phyloP scores from a whole-genome alignment of 2,329 filamentous ascomycete species.

The Mollisia scopiformis region DNA sequence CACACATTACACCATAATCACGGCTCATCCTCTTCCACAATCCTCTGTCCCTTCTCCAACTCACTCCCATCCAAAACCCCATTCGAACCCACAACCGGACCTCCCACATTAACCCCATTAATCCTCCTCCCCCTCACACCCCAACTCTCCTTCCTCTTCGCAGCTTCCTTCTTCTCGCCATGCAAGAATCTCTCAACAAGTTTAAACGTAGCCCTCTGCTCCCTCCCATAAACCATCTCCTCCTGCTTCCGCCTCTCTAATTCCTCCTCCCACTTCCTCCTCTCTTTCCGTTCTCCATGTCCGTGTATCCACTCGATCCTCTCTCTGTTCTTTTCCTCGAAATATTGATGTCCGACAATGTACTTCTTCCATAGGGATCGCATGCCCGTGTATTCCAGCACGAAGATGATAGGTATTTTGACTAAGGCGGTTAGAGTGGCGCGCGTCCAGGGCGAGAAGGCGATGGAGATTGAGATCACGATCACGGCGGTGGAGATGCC shows the following conservation, averaged over 20 bases:
- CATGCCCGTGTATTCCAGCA: conserved; percentile 9
- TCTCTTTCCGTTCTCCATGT: not conserved
- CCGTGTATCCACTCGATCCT: conserved; percentile 4
- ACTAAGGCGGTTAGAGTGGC: conserved; percentile 11
- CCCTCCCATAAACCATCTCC: not conserved
- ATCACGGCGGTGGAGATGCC: conserved; percentile 11
- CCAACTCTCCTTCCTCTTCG: not conserved
- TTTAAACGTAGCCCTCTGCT: not conserved
- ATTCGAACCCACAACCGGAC: not conserved
- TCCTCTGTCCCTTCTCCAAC: conserved; percentile 1
- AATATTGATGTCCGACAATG: conserved; percentile 6
- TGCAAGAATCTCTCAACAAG: not conserved
- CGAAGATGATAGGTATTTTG: conserved; percentile 10
- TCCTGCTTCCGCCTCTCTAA: not conserved
- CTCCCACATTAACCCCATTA: conserved; percentile 1
- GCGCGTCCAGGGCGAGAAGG: conserved; percentile 15
- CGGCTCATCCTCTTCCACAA: not conserved
- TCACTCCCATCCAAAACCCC: not conserved
- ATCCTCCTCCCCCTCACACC: not conserved
- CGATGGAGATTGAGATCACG: conserved; percentile 8
- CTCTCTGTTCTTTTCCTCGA: conserved; percentile 7
- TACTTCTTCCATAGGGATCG: conserved; percentile 4
- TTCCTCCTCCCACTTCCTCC: not conserved
- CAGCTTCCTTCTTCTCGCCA: not conserved
- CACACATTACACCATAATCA: no score